Base-by-base conservation (phyloP, 805 yeast genomes). In the Monosporozyma unispora region DNA sequence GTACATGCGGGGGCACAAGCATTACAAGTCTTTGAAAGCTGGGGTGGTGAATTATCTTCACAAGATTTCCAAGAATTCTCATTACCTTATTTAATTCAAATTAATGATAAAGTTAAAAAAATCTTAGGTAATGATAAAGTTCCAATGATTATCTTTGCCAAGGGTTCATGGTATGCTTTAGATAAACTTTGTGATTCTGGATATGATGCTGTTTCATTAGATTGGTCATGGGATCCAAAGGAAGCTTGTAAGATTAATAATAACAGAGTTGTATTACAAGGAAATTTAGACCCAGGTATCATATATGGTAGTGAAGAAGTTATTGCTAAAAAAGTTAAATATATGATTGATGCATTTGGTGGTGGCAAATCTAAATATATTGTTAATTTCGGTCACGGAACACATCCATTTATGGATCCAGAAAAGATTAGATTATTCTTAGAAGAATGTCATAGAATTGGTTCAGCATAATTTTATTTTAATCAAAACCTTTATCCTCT, bases 1-100 rank as follows among this genome's bases (percentile, higher is more conserved):
- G 96, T 93, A 43, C 80, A 82, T 57, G 99, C 99, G 1, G 99
- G 99, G 58, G 98, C 98, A 33, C 99, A 93, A 72, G 89, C 93
- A 82, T 75, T 93, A 52, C 99, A 93, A 70, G 89, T 93, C 33
- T 93, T 93, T 63, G 99, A 93, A 64, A 85, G 96, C 35, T 90
- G 96, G 96, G 99, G 96, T 50, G 96, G 98, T 47, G 98, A 93
- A 70, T 75, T 93, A 50, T 93, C 96, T 1, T 95, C 96, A 11
- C 72, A 72, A 47, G 99, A 93, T 61, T 93, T 91, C 69, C 76
- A 76, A 54, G 90, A 86, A 66, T 93, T 89, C 67, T 83, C 95
- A 3, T 77, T 91, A 60, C 98, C 98, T 3, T 93, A 87, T 64
- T 72, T 93, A 60, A 77, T 75, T 55, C 87, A 87, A 63, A 90